Conservation (phyloP, 805 yeast genomes). For the Kuraishia ogatae region DNA sequence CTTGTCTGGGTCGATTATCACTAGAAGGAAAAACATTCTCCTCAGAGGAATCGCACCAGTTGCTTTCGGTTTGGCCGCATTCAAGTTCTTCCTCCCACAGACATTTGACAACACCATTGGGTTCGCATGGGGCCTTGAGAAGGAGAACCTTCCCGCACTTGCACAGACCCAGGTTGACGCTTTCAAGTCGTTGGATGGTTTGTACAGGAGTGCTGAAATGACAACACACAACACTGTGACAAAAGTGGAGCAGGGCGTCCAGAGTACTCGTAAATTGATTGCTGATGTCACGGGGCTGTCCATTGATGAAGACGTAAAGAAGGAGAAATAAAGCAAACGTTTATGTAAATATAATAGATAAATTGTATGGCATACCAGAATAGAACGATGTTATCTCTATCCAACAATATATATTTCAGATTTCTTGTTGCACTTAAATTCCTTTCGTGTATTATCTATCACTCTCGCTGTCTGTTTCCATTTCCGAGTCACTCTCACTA, state of each 20-base stretch:
- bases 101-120: conserved; percentile 56
- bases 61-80: conserved; percentile 52
- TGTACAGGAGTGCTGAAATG: conserved; percentile 34
- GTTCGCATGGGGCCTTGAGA: conserved; percentile 54
- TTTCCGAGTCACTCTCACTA: conserved; percentile 8
- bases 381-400: no score
- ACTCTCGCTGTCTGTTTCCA: background rate
- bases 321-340: conserved; percentile 23
- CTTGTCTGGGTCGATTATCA: conserved; percentile 62
- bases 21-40: conserved; percentile 56
- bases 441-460: background rate
- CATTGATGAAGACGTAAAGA: conserved; percentile 53
- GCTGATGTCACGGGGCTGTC: conserved; percentile 61
- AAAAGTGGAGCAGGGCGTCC: conserved; percentile 10
- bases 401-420: no score
- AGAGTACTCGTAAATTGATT: conserved; percentile 30
- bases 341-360: background rate
- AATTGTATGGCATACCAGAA: background rate
- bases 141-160: conserved; percentile 49
- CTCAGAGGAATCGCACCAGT: conserved; percentile 51
- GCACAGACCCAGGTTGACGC: conserved; percentile 53
- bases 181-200: conserved; percentile 32
- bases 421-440: no score
- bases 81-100: conserved; percentile 61
- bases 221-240: conserved; percentile 28